Percentiles rank a stretch among this genome's conserved stretches.
Conservation (phyloP, 1,284 basidiomycete species). For the Hymenochaete sp. region DNA sequence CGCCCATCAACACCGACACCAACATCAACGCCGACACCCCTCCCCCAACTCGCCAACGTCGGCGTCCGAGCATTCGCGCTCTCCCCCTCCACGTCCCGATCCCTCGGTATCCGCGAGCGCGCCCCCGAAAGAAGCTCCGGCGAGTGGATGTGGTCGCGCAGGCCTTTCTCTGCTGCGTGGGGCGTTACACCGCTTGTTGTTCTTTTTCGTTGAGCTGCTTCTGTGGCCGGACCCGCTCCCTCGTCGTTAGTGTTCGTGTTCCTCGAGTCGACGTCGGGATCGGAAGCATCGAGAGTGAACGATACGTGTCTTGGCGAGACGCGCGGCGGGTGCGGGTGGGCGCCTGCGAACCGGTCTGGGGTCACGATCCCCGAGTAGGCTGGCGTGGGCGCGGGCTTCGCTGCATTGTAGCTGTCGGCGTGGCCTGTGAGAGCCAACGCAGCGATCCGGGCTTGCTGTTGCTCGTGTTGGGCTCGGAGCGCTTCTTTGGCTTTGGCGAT, state of each 20-base stretch:
- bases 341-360: constrained; percentile 68
- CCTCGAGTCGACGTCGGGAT: neutral
- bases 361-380: constrained; percentile 51
- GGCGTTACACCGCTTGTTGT: neutral
- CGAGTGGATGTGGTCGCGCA: constrained; percentile 45
- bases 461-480: constrained; percentile 18
- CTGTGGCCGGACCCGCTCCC: too few relatives aligned
- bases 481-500: constrained; percentile 28
- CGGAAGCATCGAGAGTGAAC: constrained; percentile 25
- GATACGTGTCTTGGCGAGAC: constrained; percentile 47
- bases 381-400: neutral
- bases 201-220: too few relatives aligned
- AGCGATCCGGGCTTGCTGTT: constrained; percentile 28
- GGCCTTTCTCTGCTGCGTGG: constrained; percentile 33
- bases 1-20: too few relatives aligned
- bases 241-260: neutral
- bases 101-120: constrained; percentile 46
- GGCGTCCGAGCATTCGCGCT: constrained; percentile 43
- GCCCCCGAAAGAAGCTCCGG: constrained; percentile 36
- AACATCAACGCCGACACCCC: neutral
- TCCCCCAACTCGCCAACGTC: constrained; percentile 30
- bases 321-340: constrained; percentile 48
- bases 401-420: constrained; percentile 18
- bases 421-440: constrained; percentile 30
- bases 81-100: constrained; percentile 43